Base-by-base conservation (phyloP, 768 basidiomycete genomes). In the Polyporus arcularius region DNA sequence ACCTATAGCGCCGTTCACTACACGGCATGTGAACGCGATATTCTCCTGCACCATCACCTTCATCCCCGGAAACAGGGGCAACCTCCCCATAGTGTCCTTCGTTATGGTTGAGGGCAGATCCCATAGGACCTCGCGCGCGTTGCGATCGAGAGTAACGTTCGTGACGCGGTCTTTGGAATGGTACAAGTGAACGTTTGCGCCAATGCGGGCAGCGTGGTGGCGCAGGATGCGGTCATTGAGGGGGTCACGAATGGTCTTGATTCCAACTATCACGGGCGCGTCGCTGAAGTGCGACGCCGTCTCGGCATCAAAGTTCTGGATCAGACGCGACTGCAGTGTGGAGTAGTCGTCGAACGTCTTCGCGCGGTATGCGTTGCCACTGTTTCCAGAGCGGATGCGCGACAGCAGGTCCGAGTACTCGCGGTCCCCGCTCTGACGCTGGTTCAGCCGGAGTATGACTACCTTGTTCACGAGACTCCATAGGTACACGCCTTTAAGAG, bases 21-120 rank as follows among this genome's bases (percentile, higher is more conserved):
- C 43, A 4, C n/a, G 14, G 21, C 21, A n/a, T 8, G 43, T 9
- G 16, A 64, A 50, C 10, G 66, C 64, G 3, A 64, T 16, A 47
- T 70, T 70, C 9, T 64, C 55, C 14, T 26, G 35, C 1, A 71
- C 18, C 35, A 69, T 63, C 8, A 71, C 70, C 8, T 62, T 62
- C 66, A 70, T 70, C 0, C 70, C 70, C 0, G n/a, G 32, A 54
- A 58, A 65, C 0, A 69, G 41, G 0, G 66, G 66, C 18, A 69
- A 12, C 7, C 35, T 14, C 1, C 63, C 59, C 1, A 60, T 16
- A 2, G 38, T 21, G 38, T 55, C 53, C 7, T 40, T 12, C 14
- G 30, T 46, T 3, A 32, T 9, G 7, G 5, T 41, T 3, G 43
- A 12, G 0, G 31, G 30, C 3, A 55, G 32, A 1, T 35, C 18